Conservation (phyloP, 169 alveolate species). For the Cryptosporidium meleagridis region DNA sequence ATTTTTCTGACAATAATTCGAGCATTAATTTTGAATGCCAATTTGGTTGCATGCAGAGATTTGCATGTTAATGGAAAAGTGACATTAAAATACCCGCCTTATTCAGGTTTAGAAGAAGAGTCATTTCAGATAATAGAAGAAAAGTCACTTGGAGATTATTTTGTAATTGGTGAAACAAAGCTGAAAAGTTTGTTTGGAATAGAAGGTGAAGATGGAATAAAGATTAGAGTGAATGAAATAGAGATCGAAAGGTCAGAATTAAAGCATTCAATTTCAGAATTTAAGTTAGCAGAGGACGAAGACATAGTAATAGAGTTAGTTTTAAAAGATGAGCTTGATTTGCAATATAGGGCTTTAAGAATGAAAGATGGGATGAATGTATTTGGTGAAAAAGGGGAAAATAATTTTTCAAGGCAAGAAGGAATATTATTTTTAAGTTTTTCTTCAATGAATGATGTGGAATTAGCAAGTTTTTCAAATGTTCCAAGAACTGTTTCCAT, state of each 20-base stretch:
- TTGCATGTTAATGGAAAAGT: slow-evolving; percentile 18
- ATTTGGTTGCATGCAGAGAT: not conserved
- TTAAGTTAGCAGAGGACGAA: slow-evolving; percentile 14
- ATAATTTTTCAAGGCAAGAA: not conserved
- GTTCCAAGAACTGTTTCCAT: slow-evolving; percentile 17
- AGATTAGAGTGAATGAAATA: slow-evolving; percentile 14
- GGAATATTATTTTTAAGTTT: slow-evolving; percentile 37
- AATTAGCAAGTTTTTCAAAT: not conserved
- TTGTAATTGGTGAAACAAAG: slow-evolving; percentile 14
- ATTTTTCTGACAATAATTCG: not conserved
- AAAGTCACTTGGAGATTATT: slow-evolving; percentile 3
- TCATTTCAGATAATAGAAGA: slow-evolving; percentile 1
- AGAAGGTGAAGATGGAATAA: not conserved
- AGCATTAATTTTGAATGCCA: not conserved
- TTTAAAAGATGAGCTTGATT: not conserved
- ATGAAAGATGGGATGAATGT: not conserved
- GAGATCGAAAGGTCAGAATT: slow-evolving; percentile 18
- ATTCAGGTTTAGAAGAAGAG: slow-evolving; percentile 37
- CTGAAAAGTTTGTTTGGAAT: slow-evolving; percentile 7
- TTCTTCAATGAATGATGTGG: not conserved
- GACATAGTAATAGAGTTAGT: slow-evolving; percentile 1
- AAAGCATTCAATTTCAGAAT: slow-evolving; percentile 6
- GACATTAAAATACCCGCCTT: slow-evolving; percentile 3
- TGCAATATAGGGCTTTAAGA: not conserved
- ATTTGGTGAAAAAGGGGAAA: not conserved